Conservation (phyloP, 495 filamentous ascomycete genomes). For the Lasiosphaeriaceae sp. region DNA sequence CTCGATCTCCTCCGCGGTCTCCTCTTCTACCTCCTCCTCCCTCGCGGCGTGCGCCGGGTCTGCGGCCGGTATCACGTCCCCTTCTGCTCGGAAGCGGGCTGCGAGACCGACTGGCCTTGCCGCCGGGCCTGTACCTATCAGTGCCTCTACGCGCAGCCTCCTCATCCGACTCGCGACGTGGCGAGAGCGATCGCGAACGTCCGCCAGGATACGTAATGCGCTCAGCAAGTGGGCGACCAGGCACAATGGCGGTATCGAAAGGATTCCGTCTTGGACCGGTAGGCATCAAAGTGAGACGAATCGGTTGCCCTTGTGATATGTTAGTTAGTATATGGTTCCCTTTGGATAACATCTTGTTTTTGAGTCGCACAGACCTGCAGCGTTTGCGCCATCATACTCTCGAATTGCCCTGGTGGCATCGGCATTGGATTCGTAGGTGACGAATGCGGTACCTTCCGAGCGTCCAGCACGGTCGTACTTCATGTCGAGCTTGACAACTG, state of each 20-base stretch:
- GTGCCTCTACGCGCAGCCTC: slow-evolving; percentile 67
- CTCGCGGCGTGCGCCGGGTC: slow-evolving; percentile 13
- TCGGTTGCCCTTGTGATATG: slow-evolving; percentile 61
- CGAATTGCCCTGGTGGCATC: slow-evolving; percentile 72
- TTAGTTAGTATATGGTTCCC: slow-evolving; percentile 8
- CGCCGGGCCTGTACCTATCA: slow-evolving; percentile 79
- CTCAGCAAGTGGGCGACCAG: slow-evolving; percentile 65
- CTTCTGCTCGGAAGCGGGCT: slow-evolving; percentile 34
- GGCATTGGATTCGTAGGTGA: slow-evolving; percentile 65
- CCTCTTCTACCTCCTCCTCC: slow-evolving; percentile 32
- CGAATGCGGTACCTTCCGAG: slow-evolving; percentile 79
- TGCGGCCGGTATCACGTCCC: slow-evolving; percentile 22
- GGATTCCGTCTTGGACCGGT: slow-evolving; percentile 48
- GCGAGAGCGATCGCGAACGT: slow-evolving; percentile 48
- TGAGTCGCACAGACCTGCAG: slow-evolving; percentile 68
- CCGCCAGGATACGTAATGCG: slow-evolving; percentile 58
- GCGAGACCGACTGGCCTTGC: slow-evolving; percentile 45
- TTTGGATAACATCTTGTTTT: not conserved
- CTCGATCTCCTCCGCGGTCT: slow-evolving; percentile 46
- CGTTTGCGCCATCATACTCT: slow-evolving; percentile 88
- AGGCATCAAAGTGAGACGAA: slow-evolving; percentile 69
- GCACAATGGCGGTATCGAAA: slow-evolving; percentile 56
- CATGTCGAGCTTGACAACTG: slow-evolving; percentile 64
- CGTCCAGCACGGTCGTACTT: slow-evolving; percentile 88
- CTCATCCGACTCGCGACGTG: slow-evolving; percentile 58